Percentiles rank a stretch among this genome's conserved stretches.
Conservation (phyloP, 768 basidiomycete species). For the Tricholoma matsutake region DNA sequence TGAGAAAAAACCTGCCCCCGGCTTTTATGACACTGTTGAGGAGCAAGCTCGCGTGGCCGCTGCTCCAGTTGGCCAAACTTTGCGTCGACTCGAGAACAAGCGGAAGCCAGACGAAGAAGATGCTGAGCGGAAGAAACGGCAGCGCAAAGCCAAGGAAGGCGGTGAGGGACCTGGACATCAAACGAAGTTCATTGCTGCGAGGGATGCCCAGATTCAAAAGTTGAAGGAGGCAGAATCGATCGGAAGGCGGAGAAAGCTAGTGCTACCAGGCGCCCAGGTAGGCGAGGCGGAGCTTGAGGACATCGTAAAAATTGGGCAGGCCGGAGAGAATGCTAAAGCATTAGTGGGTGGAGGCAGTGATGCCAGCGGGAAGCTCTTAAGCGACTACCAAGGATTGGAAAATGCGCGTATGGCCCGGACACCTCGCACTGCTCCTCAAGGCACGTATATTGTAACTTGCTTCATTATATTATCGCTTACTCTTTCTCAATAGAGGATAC, state of each 20-base stretch:
- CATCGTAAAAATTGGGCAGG: conserved; percentile 96
- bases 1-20: conserved; percentile 94
- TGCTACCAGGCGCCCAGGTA: conserved; percentile 87
- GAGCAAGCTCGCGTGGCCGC: conserved; percentile 83
- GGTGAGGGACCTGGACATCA: conserved; percentile 59
- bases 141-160: conserved; percentile 65
- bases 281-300: conserved; percentile 94
- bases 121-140: conserved; percentile 87
- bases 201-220: conserved; percentile 97
- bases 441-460: conserved; percentile 49
- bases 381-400: conserved; percentile 90
- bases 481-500: conserved; percentile 69
- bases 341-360: conserved; percentile 80
- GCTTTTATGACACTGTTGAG: conserved; percentile 96
- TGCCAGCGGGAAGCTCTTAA: conserved; percentile 81
- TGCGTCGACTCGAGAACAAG: conserved; percentile 93
- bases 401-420: conserved; percentile 90
- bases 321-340: conserved; percentile 84
- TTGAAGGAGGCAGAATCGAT: conserved; percentile 97
- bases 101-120: conserved; percentile 93
- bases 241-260: conserved; percentile 79
- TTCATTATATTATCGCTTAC: background rate
- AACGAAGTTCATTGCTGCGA: conserved; percentile 94
- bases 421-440: conserved; percentile 89
- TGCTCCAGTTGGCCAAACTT: conserved; percentile 89